A percentile compares a stretch with the other conserved stretches of the same genome.
Evolutionary conservation across 306 rosid species (phyloP).

Genomic region (Begonia peltatifolia): DNA sequence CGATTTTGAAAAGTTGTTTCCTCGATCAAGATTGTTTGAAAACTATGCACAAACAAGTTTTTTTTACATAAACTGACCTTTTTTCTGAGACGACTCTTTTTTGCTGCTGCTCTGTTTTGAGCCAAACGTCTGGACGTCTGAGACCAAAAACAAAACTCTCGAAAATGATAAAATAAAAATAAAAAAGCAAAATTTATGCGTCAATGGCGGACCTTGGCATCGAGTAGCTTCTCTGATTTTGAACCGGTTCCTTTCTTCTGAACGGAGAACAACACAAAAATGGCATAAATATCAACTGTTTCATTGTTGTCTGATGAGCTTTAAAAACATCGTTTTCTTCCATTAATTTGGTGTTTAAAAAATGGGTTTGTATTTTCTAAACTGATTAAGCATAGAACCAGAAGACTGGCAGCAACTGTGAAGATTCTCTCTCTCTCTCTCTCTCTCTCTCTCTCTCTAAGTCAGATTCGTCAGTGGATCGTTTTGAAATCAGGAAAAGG

Average conservation of each 20-base stretch:
- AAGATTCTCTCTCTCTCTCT: conserved; percentile 44
- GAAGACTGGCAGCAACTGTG: conserved; percentile 21
- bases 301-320: too few species aligned
- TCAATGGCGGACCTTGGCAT: conserved; percentile 58
- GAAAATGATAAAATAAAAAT: neutral
- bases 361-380: too few species aligned
- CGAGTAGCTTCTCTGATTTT: conserved; percentile 64
- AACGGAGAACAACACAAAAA: conserved; percentile 8
- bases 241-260: conserved; percentile 80
- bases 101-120: conserved; percentile 95
- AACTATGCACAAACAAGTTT: too few species aligned
- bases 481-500: conserved; percentile 64
- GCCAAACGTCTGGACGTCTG: conserved; percentile 92
- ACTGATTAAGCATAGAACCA: too few species aligned
- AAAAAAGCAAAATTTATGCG: neutral
- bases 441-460: conserved; percentile 8
- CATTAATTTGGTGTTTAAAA: too few species aligned
- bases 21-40: too few species aligned
- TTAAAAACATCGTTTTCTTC: too few species aligned
- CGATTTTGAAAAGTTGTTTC: too few species aligned
- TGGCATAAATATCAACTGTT: too few species aligned
- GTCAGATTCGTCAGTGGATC: conserved; percentile 71
- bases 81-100: conserved; percentile 86
- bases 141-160: conserved; percentile 3
- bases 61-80: conserved; percentile 29